Evolutionary conservation across 2,329 filamentous ascomycete genomes (phyloP).

Genomic region (Meredithiella fracta): DNA sequence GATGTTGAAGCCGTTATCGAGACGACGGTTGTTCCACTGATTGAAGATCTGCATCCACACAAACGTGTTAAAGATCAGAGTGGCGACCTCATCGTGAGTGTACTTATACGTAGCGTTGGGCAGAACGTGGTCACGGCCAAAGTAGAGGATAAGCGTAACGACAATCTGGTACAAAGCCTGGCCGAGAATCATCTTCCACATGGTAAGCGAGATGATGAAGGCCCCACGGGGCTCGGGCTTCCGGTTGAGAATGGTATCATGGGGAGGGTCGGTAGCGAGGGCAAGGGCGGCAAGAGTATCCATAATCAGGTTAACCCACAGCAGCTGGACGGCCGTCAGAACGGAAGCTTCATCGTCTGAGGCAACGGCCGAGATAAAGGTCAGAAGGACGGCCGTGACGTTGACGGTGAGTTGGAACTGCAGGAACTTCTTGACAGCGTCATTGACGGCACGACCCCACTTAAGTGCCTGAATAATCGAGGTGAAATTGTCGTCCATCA

Average conservation of each 20-base stretch:
- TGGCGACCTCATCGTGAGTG: conserved; percentile 41
- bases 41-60: conserved; percentile 99
- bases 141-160: conserved; percentile 67
- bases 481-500: conserved; percentile 78
- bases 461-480: conserved; percentile 74
- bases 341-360: conserved; percentile 55
- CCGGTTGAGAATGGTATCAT: conserved; percentile 61
- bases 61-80: conserved; percentile 92
- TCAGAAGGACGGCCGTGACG: conserved; percentile 73
- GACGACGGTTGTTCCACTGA: conserved; percentile 86
- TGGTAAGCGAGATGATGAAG: conserved; percentile 63
- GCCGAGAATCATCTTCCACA: conserved; percentile 99
- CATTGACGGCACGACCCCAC: conserved; percentile 65
- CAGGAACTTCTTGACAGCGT: conserved; percentile 61
- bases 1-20: conserved; percentile 92
- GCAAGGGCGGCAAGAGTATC: conserved; percentile 84
- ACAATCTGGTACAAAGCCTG: conserved; percentile 81
- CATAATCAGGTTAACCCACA: conserved; percentile 97
- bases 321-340: conserved; percentile 72
- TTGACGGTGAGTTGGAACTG: conserved; percentile 76
- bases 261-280: conserved; percentile 78
- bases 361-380: conserved; percentile 73
- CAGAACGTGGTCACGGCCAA: conserved; percentile 28
- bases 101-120: conserved; percentile 11
- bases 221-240: conserved; percentile 45